A percentile compares a stretch with the other conserved stretches of the same genome.
phyloP scores from a whole-genome alignment of 78 protist species.

The Planoprotostelium fungivorum region DNA sequence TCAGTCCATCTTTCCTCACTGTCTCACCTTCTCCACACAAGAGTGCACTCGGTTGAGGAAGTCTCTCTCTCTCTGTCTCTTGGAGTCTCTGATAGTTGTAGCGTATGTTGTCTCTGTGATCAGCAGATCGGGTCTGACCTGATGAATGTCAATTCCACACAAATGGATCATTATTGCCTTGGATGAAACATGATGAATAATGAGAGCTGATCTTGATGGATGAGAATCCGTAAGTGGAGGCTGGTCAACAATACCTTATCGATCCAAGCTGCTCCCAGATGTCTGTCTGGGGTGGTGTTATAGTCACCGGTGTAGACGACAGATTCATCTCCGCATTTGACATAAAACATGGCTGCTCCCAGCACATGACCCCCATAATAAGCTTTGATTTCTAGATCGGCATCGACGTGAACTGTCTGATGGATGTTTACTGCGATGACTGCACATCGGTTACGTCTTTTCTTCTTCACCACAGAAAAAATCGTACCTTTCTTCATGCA shows the following conservation, averaged over 20 bases:
- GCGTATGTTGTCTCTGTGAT: conserved; percentile 96
- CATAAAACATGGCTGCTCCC: conserved; percentile 95
- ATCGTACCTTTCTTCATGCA: conserved; percentile 79
- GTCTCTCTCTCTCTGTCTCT: conserved; percentile 87
- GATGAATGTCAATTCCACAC: neutral
- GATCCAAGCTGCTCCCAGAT: conserved; percentile 81
- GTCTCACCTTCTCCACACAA: conserved; percentile 72
- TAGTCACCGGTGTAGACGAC: conserved; percentile 98
- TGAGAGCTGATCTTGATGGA: too few relatives aligned
- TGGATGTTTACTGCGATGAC: conserved; percentile 72
- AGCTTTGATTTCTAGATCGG: conserved; percentile 77
- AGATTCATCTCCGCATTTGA: conserved; percentile 75
- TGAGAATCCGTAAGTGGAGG: too few relatives aligned
- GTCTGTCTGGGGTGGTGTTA: conserved; percentile 98
- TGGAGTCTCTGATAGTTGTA: conserved; percentile 91
- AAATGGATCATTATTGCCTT: too few relatives aligned
- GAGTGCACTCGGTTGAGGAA: conserved; percentile 83
- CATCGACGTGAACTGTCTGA: conserved; percentile 78
- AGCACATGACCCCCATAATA: conserved; percentile 98
- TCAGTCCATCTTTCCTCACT: too few relatives aligned
- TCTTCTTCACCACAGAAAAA: neutral
- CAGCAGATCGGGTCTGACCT: conserved; percentile 80
- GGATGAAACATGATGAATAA: too few relatives aligned
- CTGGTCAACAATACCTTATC: too few relatives aligned
- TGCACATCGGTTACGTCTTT: neutral